Conservation (phyloP, 169 alveolate genomes). For the Eimeria necatrix region DNA sequence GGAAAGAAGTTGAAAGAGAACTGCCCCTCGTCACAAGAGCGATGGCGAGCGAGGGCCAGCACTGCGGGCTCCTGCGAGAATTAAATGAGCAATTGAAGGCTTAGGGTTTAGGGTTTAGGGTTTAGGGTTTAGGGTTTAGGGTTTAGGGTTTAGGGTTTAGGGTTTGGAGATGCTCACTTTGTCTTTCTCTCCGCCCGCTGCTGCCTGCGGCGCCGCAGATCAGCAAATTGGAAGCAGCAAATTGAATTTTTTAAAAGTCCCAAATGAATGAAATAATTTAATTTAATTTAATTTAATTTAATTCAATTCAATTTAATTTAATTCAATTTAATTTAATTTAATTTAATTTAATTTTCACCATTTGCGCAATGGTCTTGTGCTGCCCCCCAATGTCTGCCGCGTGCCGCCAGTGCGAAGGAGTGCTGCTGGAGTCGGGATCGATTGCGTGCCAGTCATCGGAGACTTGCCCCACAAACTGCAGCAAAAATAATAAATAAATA, state of each 20-base stretch:
- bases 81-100: no score
- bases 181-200: background rate
- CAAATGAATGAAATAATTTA: no score
- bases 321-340: background rate
- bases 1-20: conserved; percentile 87
- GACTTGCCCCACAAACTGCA: conserved; percentile 46
- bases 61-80: conserved; percentile 81
- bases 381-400: conserved; percentile 89
- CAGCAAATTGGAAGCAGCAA: background rate
- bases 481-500: background rate
- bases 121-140: no score
- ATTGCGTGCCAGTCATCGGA: conserved; percentile 26
- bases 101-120: no score
- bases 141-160: no score
- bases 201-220: background rate
- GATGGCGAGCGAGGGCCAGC: conserved; percentile 85
- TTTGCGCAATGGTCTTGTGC: conserved; percentile 88
- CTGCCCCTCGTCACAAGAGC: conserved; percentile 88
- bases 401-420: conserved; percentile 84
- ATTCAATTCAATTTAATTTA: no score
- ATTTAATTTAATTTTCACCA: conserved; percentile 55
- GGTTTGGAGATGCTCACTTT: background rate
- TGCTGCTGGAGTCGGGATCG: background rate
- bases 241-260: background rate
- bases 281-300: no score